These are phyloP conservation scores for Pythium guiyangense DNA, from an alignment of 352 stramenopile species.

Conservation along the genomic window DNA sequence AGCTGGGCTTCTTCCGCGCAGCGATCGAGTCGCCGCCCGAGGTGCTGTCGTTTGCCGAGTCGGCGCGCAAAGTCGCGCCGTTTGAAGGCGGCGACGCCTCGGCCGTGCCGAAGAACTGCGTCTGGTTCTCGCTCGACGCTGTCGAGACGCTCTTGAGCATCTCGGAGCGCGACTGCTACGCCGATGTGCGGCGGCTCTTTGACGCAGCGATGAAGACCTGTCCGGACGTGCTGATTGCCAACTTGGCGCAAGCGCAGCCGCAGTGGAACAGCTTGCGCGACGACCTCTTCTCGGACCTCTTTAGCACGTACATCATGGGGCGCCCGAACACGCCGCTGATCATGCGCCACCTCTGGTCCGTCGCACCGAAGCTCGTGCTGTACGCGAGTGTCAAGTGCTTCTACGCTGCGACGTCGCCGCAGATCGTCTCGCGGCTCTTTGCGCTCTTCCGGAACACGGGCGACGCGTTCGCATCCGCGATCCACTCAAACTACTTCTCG, in stretches of 20 bases:
- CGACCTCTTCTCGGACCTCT: slow-evolving; percentile 85
- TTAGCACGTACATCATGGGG: slow-evolving; percentile 84
- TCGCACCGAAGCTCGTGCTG: slow-evolving; percentile 82
- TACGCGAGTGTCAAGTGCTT: slow-evolving; percentile 87
- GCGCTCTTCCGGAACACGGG: slow-evolving; percentile 82
- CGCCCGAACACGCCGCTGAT: slow-evolving; percentile 84
- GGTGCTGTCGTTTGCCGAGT: slow-evolving; percentile 77
- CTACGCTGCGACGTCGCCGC: slow-evolving; percentile 67
- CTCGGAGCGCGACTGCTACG: slow-evolving; percentile 82
- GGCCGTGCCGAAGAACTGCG: slow-evolving; percentile 77
- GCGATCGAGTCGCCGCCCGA: slow-evolving; percentile 75
- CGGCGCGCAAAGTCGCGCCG: slow-evolving; percentile 69
- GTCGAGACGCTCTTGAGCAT: slow-evolving; percentile 78
- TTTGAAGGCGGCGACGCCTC: slow-evolving; percentile 87
- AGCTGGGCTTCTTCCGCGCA: slow-evolving; percentile 72
- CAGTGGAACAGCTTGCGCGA: slow-evolving; percentile 81
- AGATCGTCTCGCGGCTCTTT: slow-evolving; percentile 82
- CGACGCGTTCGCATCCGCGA: slow-evolving; percentile 75
- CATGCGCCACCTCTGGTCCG: slow-evolving; percentile 84
- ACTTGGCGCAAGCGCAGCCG: slow-evolving; percentile 68
- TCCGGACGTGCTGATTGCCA: slow-evolving; percentile 83
- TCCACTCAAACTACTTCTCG: slow-evolving; percentile 88
- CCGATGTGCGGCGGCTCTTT: slow-evolving; percentile 74
- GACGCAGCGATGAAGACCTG: slow-evolving; percentile 80
- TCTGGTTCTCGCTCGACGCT: slow-evolving; percentile 84